Conservation (phyloP, 192 early-diverging fungal species). For the Rhizophagus prolifer region DNA sequence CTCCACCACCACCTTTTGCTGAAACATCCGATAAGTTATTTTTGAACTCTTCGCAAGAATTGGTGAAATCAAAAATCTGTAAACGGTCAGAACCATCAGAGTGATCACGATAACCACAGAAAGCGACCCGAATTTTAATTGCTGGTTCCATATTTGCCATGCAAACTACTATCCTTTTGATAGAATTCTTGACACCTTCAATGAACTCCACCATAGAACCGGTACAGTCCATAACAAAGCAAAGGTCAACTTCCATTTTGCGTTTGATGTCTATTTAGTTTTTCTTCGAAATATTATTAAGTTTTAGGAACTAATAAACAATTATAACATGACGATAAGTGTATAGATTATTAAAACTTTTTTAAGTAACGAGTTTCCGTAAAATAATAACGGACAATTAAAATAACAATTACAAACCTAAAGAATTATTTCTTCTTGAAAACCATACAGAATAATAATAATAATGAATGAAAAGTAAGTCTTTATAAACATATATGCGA, state of each 20-base stretch:
- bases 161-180: conserved; percentile 2
- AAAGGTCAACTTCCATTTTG: not conserved
- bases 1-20: not conserved
- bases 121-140: conserved; percentile 24
- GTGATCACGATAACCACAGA: conserved; percentile 30
- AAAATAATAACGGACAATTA: too few relatives aligned
- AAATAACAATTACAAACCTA: too few relatives aligned
- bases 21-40: not conserved
- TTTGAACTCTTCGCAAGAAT: not conserved
- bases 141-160: not conserved
- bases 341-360: too few relatives aligned
- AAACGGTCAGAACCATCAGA: not conserved
- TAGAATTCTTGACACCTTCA: conserved; percentile 4
- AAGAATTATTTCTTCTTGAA: too few relatives aligned
- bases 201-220: conserved; percentile 19
- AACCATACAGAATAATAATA: too few relatives aligned
- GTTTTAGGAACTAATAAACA: too few relatives aligned
- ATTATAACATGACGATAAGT: too few relatives aligned
- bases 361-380: too few relatives aligned
- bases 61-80: not conserved
- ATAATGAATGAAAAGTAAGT: too few relatives aligned
- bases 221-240: not conserved
- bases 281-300: too few relatives aligned
- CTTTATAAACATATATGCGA: too few relatives aligned
- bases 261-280: too few relatives aligned